Base-by-base conservation (phyloP, 768 basidiomycete species). In the Leucosporidium yakuticum region DNA sequence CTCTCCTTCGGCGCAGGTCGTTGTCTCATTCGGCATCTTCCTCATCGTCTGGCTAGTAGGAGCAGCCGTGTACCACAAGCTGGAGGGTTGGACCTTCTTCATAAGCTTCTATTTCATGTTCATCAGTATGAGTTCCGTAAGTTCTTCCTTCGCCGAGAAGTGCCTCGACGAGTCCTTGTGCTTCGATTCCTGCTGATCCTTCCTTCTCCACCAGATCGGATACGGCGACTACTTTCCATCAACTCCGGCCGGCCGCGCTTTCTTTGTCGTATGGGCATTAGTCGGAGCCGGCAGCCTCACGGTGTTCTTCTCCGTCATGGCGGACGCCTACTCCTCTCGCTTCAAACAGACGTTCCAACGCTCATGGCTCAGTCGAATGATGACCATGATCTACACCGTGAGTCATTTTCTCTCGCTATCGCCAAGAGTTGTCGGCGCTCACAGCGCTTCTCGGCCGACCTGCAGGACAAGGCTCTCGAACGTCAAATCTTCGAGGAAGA, bases 291-390 rank as follows among this genome's bases (percentile, higher is more conserved):
- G 65, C 27, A 36, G 60, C n/a, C 31, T 70, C 17, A 70, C 69
- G 0, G 65, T 70, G 23, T 54, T 70, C 58, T 66, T 66, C 54
- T 66, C 64, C 11, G 48, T 70, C n/a, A 55, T 70, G 12, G 65
- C 69, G 15, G 69, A 70, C 54, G 65, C 58, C 1, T 66, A 67
- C 62, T 31, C 44, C 12, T 9, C 31, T 8, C 44, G 62, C 12
- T 70, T 67, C 62, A 63, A 65, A 62, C 59, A 67, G 27, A 70
- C 65, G 4, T 64, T 67, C 61, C 65, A 67, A 58, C 65, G 57
- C 20, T 55, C 51, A 17, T 48, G 54, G 12, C 44, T 70, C 47
- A 47, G 44, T 19, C 32, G 62, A 12, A 5, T 60, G 6, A 21
- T 50, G 29, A 48, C 44, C 27, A 17, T 20, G 15, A 14, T 67